These are phyloP conservation scores for Paspalum notatum DNA, from an alignment of 176 grass and related monocot species.

Conservation along the genomic window DNA sequence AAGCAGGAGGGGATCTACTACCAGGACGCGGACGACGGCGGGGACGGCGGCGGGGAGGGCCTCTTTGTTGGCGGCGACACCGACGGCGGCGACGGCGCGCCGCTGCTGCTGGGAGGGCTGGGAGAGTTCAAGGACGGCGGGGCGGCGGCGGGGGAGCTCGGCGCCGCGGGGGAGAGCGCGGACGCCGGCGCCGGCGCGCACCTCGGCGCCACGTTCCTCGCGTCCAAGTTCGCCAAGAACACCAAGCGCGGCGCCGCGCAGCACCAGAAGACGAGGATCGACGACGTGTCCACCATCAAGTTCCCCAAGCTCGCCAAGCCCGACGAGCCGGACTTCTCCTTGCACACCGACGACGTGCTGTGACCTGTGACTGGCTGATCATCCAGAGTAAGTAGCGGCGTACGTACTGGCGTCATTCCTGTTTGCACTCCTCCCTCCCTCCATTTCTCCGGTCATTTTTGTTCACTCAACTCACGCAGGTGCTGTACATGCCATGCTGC, in stretches of 20 bases:
- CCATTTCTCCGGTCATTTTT: no score
- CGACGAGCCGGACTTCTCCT: conserved; percentile 86
- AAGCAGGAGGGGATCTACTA: conserved; percentile 66
- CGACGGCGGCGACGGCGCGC: conserved; percentile 31
- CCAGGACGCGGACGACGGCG: conserved; percentile 23
- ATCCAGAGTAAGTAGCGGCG: background rate
- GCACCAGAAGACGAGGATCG: conserved; percentile 46
- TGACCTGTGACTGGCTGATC: background rate
- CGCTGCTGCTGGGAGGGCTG: conserved; percentile 50
- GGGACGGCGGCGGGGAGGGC: background rate
- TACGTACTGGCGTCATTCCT: background rate
- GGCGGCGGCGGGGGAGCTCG: background rate
- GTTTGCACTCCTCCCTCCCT: no score
- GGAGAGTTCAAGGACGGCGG: conserved; percentile 7
- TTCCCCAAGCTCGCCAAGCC: conserved; percentile 88
- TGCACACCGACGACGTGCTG: conserved; percentile 61
- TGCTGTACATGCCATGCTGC: no score
- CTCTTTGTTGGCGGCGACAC: background rate
- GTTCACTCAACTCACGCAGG: no score
- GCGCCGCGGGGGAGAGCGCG: conserved; percentile 17
- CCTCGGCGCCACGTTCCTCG: conserved; percentile 63
- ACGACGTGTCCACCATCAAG: conserved; percentile 61
- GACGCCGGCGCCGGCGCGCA: conserved; percentile 28
- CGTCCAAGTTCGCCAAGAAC: conserved; percentile 89
- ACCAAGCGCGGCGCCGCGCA: conserved; percentile 52